These are phyloP conservation scores for Malassezia pachydermatis DNA, from an alignment of 1,284 basidiomycete genomes.

Conservation along the genomic window DNA sequence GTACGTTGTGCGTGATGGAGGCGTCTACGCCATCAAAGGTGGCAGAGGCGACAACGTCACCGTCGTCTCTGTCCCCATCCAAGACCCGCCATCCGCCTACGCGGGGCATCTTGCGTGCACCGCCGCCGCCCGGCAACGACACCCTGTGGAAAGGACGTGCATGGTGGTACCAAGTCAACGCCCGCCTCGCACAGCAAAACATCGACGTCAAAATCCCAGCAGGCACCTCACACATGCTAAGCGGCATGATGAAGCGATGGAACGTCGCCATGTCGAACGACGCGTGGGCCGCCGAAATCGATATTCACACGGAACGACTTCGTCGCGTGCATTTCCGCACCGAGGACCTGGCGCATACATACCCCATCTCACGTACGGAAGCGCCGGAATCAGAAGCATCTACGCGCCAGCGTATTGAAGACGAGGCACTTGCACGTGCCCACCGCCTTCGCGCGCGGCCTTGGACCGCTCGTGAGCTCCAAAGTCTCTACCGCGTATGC, in stretches of 20 bases:
- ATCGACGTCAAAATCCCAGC: slow-evolving; percentile 40
- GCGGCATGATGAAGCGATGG: slow-evolving; percentile 34
- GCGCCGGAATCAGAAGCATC: slow-evolving; percentile 39
- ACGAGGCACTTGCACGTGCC: slow-evolving; percentile 25
- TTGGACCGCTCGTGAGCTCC: slow-evolving; percentile 37
- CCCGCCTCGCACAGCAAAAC: slow-evolving; percentile 42
- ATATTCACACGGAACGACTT: slow-evolving; percentile 15
- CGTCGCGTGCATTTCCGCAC: slow-evolving; percentile 43
- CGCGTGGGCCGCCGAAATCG: not conserved
- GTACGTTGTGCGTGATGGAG: too few species aligned
- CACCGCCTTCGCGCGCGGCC: slow-evolving; percentile 2
- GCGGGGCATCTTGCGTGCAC: slow-evolving; percentile 36
- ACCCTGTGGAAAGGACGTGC: slow-evolving; percentile 39
- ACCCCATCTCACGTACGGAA: slow-evolving; percentile 34
- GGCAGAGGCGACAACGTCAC: not conserved
- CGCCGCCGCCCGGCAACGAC: slow-evolving; percentile 26
- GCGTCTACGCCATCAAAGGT: too few species aligned
- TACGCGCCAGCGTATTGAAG: slow-evolving; percentile 36
- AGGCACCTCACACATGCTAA: slow-evolving; percentile 22
- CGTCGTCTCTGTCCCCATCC: not conserved
- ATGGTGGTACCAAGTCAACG: slow-evolving; percentile 38
- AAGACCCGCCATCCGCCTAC: not conserved
- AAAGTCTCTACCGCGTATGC: slow-evolving; percentile 41
- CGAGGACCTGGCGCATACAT: slow-evolving; percentile 39
- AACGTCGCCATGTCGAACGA: slow-evolving; percentile 23